Evolutionary conservation across 495 filamentous ascomycete genomes (phyloP).

Genomic region (Oidiodendron maius): DNA sequence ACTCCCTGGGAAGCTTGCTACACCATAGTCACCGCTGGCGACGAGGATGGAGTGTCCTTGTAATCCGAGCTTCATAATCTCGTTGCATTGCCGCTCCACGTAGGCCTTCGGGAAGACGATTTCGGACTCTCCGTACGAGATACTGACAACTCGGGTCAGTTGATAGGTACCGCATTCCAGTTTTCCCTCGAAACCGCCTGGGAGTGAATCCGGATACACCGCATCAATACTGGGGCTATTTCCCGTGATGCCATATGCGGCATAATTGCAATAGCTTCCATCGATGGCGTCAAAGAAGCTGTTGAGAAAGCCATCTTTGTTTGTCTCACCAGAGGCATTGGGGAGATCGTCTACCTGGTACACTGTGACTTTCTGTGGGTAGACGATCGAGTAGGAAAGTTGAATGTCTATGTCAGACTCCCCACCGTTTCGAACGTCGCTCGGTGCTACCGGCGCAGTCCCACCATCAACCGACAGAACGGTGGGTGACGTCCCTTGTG

Average conservation of each 20-base stretch:
- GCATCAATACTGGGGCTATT: constrained; percentile 13
- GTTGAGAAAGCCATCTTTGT: constrained; percentile 15
- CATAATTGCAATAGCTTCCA: constrained; percentile 17
- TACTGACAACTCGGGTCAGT: constrained; percentile 14
- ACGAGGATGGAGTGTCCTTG: constrained; percentile 34
- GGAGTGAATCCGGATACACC: constrained; percentile 11
- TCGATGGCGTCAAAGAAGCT: constrained; percentile 17
- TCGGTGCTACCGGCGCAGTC: constrained; percentile 13
- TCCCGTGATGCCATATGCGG: constrained; percentile 11
- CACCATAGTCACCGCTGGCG: constrained; percentile 38
- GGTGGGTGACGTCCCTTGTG: constrained; percentile 18
- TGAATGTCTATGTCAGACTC: constrained; percentile 19
- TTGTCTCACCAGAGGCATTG: constrained; percentile 6
- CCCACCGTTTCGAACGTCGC: constrained; percentile 12
- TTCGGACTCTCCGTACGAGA: constrained; percentile 19
- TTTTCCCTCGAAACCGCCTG: constrained; percentile 19
- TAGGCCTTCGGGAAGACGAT: constrained; percentile 12
- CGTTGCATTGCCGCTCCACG: constrained; percentile 17
- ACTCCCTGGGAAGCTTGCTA: constrained; percentile 24
- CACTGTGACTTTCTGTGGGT: constrained; percentile 10
- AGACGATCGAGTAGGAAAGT: constrained; percentile 7
- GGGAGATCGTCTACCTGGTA: constrained; percentile 9
- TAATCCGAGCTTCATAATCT: constrained; percentile 36
- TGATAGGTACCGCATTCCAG: constrained; percentile 17
- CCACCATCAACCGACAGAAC: constrained; percentile 16